Conservation (phyloP, 192 early-diverging fungal genomes). For the Gigaspora rosea region DNA sequence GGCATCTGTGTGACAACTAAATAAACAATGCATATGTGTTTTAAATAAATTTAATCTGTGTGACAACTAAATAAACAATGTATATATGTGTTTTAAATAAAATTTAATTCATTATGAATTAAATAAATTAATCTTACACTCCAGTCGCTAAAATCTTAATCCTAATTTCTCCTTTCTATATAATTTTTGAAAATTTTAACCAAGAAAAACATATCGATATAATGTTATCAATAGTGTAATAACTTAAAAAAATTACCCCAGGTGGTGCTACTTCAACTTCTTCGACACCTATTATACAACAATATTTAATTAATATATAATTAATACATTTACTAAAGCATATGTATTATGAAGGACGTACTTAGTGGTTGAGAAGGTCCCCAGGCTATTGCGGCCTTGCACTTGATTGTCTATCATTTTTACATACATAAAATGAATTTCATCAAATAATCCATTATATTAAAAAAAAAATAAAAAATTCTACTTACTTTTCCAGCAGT, state of each 20-base stretch:
- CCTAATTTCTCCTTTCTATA: slow-evolving; percentile 77
- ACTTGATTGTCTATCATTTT: slow-evolving; percentile 57
- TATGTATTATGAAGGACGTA: slow-evolving; percentile 49
- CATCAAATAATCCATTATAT: neutral
- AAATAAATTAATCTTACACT: slow-evolving; percentile 51
- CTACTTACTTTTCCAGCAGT: slow-evolving; percentile 13
- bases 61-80: slow-evolving; percentile 64
- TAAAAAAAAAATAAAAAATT: neutral
- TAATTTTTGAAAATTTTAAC: neutral
- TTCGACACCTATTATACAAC: slow-evolving; percentile 70
- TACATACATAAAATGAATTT: neutral
- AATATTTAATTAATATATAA: neutral
- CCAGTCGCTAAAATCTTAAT: slow-evolving; percentile 91
- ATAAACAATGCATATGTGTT: neutral
- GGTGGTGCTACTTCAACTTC: slow-evolving; percentile 94
- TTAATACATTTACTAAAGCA: neutral
- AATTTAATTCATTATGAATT: neutral
- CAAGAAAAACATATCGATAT: neutral
- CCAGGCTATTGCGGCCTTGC: slow-evolving; percentile 96
- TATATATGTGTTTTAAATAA: slow-evolving; percentile 32
- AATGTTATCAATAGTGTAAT: neutral
- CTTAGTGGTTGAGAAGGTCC: slow-evolving; percentile 88
- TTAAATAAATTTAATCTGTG: slow-evolving; percentile 59
- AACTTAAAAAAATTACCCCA: slow-evolving; percentile 50
- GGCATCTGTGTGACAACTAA: slow-evolving; percentile 91